These are phyloP conservation scores for Didymella pomorum DNA, from an alignment of 2,329 filamentous ascomycete species.

Conservation along the genomic window DNA sequence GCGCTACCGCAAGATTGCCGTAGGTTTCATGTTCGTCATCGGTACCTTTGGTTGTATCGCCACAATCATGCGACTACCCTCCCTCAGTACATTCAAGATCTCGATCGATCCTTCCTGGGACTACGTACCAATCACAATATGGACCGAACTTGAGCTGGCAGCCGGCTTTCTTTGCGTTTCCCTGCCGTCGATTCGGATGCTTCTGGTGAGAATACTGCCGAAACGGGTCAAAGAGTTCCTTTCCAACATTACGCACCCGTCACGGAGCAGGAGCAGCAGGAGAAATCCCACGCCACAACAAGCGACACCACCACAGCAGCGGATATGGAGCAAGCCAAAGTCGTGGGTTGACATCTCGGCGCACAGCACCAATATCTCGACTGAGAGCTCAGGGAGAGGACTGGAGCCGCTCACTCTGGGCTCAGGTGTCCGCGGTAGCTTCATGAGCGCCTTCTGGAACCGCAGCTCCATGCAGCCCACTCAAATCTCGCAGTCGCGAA, in stretches of 20 bases:
- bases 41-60: constrained; percentile 40
- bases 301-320: not conserved
- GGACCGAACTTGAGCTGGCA: constrained; percentile 32
- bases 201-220: constrained; percentile 22
- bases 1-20: constrained; percentile 30
- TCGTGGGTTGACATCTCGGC: constrained; percentile 7
- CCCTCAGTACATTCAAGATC: constrained; percentile 30
- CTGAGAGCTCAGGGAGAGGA: not conserved
- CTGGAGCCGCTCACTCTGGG: constrained; percentile 3
- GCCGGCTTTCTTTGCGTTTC: constrained; percentile 21
- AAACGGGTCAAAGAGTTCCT: constrained; percentile 19
- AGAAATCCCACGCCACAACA: not conserved
- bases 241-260: constrained; percentile 18
- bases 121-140: constrained; percentile 33
- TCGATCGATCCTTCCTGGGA: constrained; percentile 36
- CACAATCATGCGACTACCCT: constrained; percentile 34
- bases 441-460: constrained; percentile 21
- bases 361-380: not conserved
- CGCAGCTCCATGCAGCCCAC: constrained; percentile 9
- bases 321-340: constrained; percentile 1
- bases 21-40: constrained; percentile 38
- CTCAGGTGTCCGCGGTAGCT: constrained; percentile 12
- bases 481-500: constrained; percentile 11
- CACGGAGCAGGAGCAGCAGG: constrained; percentile 10
- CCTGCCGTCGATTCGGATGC: constrained; percentile 25